Evolutionary conservation across 2,329 filamentous ascomycete species (phyloP), one percentile per base, ranked within the genome.

Genomic region (Cytospora piceicola): DNA sequence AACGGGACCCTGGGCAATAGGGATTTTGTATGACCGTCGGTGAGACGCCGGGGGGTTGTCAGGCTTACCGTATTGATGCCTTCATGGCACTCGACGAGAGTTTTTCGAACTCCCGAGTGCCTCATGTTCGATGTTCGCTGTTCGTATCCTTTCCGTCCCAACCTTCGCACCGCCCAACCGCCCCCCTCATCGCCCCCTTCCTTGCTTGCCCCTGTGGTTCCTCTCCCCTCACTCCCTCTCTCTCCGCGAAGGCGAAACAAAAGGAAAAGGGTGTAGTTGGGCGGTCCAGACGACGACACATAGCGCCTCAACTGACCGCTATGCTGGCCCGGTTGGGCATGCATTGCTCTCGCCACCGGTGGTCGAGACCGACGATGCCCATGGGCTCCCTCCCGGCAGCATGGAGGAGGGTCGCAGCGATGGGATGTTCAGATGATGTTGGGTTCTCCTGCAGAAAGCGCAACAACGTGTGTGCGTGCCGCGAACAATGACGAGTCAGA

Each of bases 41-140:
- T 61, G 59, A 20, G 15, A 61, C 51, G 30, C n/a, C 32, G 59
- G 49, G 46, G 53, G 59, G 30, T 24, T 49, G n/a, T n/a, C 8
- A 49, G 42, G n/a, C 42, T 49, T 49, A 11, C 42, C 42, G 42
- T n/a, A 17, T 15, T 49, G 42, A 14, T 49, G 42, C 20, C 6
- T 20, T n/a, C 2, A n/a, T n/a, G 20, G 20, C 39, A 20, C 4
- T 20, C 17, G 34, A 36, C 34, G 4, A 14, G 34, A 36, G 34
- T 36, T 2, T 15, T 36, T 15, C 3, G 12, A 15, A 36, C 12
- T 34, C 34, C 4, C 4, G 12, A 36, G 2, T 36, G 11, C 34
- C 12, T 34, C 32, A 12, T 8, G 32, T 3, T n/a, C n/a, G n/a
- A n/a, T n/a, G n/a, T n/a, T n/a, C n/a, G n/a, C n/a, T n/a, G n/a